These are phyloP conservation scores for Xylaria sp. DNA, from an alignment of 2,329 filamentous ascomycete genomes.

Conservation along the genomic window DNA sequence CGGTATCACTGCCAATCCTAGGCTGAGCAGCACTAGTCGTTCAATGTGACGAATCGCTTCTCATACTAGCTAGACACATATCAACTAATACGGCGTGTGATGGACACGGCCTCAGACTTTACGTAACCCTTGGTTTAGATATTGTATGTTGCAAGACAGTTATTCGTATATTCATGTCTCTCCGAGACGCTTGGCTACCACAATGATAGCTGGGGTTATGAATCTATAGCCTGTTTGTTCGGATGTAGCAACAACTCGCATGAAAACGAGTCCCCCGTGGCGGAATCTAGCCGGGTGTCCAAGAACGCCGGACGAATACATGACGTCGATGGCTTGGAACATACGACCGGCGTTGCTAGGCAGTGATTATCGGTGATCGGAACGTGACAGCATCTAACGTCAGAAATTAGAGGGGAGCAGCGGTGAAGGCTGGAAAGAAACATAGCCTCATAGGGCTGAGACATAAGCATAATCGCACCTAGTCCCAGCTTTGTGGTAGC, in stretches of 20 bases:
- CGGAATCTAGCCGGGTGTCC: not conserved
- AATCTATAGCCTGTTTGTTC: not conserved
- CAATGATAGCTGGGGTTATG: too few relatives aligned
- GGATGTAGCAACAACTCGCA: not conserved
- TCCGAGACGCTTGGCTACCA: too few relatives aligned
- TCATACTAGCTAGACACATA: too few relatives aligned
- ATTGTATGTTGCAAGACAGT: too few relatives aligned
- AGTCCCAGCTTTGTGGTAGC: not conserved
- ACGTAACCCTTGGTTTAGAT: too few relatives aligned
- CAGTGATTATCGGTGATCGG: not conserved
- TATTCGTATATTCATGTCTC: too few relatives aligned
- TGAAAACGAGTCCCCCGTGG: not conserved
- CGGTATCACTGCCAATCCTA: not conserved
- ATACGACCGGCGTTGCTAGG: not conserved
- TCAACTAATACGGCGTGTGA: too few relatives aligned
- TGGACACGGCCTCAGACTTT: too few relatives aligned
- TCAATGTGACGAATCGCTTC: not conserved
- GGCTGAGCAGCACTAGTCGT: not conserved
- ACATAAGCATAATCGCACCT: not conserved
- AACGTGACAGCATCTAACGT: conserved; percentile 20
- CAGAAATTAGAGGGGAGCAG: conserved; percentile 8
- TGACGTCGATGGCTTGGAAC: not conserved
- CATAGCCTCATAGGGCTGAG: conserved; percentile 22
- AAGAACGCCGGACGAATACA: not conserved
- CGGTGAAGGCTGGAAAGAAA: conserved; percentile 6